A percentile compares a stretch with the other conserved stretches of the same genome.
phyloP scores from a whole-genome alignment of 768 basidiomycete genomes.

The Naganishia randhawae region DNA sequence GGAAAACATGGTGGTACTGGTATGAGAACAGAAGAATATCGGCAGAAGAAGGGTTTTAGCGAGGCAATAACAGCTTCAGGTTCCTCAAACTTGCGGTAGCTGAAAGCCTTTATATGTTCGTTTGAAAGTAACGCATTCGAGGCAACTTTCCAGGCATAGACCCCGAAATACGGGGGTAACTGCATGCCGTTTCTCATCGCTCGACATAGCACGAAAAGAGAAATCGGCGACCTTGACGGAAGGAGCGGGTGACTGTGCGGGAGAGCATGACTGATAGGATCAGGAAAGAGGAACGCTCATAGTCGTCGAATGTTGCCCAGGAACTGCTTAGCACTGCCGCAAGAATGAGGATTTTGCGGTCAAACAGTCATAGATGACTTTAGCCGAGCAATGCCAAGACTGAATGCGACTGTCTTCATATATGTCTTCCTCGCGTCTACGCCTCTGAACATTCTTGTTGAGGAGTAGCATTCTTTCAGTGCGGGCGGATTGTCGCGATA shows the following conservation, averaged over 20 bases:
- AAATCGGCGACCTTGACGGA: neutral
- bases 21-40: neutral
- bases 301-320: neutral
- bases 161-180: no score
- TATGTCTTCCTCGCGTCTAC: neutral
- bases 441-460: neutral
- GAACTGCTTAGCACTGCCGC: neutral
- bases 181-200: neutral
- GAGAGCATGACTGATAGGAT: neutral
- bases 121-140: no score
- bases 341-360: neutral
- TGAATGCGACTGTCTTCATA: neutral
- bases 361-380: neutral
- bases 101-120: neutral
- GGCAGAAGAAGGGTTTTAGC: conserved; percentile 4
- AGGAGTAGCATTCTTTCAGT: no score
- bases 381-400: conserved; percentile 5
- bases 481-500: neutral
- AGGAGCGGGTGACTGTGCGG: neutral
- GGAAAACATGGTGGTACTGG: conserved; percentile 34
- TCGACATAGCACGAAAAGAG: neutral
- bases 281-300: neutral
- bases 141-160: no score
- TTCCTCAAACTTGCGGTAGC: neutral
- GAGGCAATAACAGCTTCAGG: neutral